Evolutionary conservation across 2,329 filamentous ascomycete genomes (phyloP).

Genomic region (Calonectria ilicicola): DNA sequence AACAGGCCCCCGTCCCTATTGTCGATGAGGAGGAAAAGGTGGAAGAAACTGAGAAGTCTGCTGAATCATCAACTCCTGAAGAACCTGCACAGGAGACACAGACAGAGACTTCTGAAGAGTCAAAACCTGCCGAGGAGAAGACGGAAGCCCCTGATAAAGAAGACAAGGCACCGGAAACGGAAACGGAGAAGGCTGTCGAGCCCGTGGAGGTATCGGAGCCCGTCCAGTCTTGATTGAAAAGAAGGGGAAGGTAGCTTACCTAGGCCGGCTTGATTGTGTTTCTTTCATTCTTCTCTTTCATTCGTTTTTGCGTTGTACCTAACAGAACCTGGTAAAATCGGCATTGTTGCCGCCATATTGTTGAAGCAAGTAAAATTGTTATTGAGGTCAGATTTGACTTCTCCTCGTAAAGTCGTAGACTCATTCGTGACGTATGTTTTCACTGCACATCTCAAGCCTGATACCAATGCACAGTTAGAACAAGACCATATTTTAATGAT

Average conservation of each 20-base stretch:
- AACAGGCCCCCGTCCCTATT: slow-evolving; percentile 22
- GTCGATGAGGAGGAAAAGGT: slow-evolving; percentile 23
- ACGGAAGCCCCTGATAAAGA: slow-evolving; percentile 6
- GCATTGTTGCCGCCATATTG: background rate
- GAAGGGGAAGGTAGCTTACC: background rate
- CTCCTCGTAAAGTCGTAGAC: slow-evolving; percentile 4
- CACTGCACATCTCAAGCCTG: background rate
- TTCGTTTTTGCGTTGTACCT: slow-evolving; percentile 1
- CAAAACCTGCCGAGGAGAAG: slow-evolving; percentile 17
- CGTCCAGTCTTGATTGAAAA: slow-evolving; percentile 36
- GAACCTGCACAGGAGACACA: background rate
- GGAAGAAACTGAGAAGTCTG: slow-evolving; percentile 16
- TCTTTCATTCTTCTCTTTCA: background rate
- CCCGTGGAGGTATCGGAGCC: slow-evolving; percentile 51
- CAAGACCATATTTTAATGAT: background rate
- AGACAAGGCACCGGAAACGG: slow-evolving; percentile 25
- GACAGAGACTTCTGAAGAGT: background rate
- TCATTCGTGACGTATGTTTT: background rate
- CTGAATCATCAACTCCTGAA: background rate
- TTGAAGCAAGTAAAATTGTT: slow-evolving; percentile 19
- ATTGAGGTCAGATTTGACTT: slow-evolving; percentile 8
- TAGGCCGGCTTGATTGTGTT: background rate
- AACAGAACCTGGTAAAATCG: slow-evolving; percentile 11
- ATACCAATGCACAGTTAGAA: background rate
- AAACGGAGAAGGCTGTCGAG: slow-evolving; percentile 49